Evolutionary conservation across 2,329 filamentous ascomycete species (phyloP).

Genomic region (Curvularia sp.): DNA sequence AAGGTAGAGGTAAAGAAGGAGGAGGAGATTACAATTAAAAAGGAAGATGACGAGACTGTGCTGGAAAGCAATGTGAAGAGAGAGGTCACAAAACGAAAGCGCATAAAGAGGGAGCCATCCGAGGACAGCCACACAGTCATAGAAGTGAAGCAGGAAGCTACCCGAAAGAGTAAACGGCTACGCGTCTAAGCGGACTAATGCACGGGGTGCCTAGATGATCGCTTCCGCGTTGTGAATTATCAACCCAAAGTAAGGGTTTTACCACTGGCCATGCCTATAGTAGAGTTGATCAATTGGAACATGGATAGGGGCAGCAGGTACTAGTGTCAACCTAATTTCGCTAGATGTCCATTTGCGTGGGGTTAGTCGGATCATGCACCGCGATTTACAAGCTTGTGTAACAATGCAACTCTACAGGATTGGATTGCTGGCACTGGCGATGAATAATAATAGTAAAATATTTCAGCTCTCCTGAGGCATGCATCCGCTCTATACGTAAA

Average conservation of each 20-base stretch:
- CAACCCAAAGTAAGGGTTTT: not conserved
- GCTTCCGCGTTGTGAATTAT: too few relatives aligned
- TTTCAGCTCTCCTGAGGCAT: not conserved
- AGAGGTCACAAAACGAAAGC: slow-evolving; percentile 29
- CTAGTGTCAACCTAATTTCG: not conserved
- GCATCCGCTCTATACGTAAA: too few relatives aligned
- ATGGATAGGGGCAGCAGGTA: not conserved
- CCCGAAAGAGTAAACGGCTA: slow-evolving; percentile 14
- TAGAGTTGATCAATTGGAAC: not conserved
- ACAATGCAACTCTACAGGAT: not conserved
- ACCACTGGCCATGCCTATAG: not conserved
- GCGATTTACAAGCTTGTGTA: not conserved
- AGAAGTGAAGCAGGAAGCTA: slow-evolving; percentile 7
- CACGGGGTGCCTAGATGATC: not conserved
- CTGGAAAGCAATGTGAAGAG: slow-evolving; percentile 32
- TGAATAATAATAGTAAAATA: too few relatives aligned
- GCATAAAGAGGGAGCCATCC: slow-evolving; percentile 8
- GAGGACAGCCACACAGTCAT: not conserved
- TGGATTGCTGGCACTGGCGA: not conserved
- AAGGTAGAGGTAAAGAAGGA: slow-evolving; percentile 56
- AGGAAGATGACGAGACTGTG: slow-evolving; percentile 34
- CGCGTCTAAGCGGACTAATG: not conserved
- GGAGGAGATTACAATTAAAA: slow-evolving; percentile 49
- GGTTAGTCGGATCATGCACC: not conserved
- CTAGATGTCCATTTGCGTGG: not conserved